A percentile compares a stretch with the other conserved stretches of the same genome.
Conservation (phyloP, 1,284 basidiomycete species). For the Marasmius tenuissimus region DNA sequence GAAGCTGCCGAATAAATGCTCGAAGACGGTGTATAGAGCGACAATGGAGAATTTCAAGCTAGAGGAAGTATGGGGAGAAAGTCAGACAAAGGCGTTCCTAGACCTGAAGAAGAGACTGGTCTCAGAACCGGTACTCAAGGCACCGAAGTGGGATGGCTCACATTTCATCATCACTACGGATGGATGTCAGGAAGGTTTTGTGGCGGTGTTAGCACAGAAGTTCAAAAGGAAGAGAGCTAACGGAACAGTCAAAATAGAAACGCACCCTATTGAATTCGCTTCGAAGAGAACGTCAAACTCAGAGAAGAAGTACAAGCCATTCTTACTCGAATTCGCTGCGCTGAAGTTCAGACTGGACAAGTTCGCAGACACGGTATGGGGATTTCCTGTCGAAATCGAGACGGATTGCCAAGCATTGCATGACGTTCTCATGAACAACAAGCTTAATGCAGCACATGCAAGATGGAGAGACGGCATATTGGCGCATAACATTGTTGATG, state of each 20-base stretch:
- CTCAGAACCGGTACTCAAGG: conserved; percentile 12
- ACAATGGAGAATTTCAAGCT: not conserved
- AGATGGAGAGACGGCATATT: conserved; percentile 17
- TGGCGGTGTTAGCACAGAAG: conserved; percentile 15
- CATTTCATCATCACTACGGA: conserved; percentile 16
- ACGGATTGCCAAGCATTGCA: conserved; percentile 22
- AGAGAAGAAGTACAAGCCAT: conserved; percentile 11
- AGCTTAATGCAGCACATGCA: conserved; percentile 13
- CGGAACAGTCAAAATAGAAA: not conserved
- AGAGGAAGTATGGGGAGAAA: conserved; percentile 6
- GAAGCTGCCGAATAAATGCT: not conserved
- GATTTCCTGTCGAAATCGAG: conserved; percentile 20
- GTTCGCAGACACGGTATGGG: conserved; percentile 19
- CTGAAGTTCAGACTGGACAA: conserved; percentile 17
- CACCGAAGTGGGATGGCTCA: conserved; percentile 15
- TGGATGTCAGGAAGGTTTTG: conserved; percentile 13
- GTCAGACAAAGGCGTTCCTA: conserved; percentile 16
- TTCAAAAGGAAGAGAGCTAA: not conserved
- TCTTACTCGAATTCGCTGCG: too few species aligned
- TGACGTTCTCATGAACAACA: conserved; percentile 15
- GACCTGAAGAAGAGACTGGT: conserved; percentile 16
- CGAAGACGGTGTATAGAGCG: not conserved
- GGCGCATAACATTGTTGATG: conserved; percentile 13
- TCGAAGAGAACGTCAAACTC: conserved; percentile 8
- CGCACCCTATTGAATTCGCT: conserved; percentile 3